Evolutionary conservation across 768 basidiomycete species (phyloP).

Genomic region (Rhizopogon sp.): DNA sequence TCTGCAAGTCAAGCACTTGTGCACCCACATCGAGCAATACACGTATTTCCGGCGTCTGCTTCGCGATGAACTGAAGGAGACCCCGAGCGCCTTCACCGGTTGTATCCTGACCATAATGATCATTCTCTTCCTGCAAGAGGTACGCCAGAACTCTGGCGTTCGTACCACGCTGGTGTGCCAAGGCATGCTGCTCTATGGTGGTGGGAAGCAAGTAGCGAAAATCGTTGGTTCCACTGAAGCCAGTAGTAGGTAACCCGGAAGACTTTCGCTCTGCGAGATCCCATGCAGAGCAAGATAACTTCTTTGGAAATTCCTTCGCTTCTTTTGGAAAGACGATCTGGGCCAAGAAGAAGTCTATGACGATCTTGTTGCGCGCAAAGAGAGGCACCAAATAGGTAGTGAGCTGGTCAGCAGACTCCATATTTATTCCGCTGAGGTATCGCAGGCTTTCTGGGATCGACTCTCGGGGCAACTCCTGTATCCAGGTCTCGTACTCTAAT

Average conservation of each 20-base stretch:
- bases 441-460: slow-evolving; percentile 26
- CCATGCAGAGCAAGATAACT: slow-evolving; percentile 48
- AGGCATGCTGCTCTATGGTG: slow-evolving; percentile 22
- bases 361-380: slow-evolving; percentile 32
- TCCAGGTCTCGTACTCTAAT: slow-evolving; percentile 38
- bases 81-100: slow-evolving; percentile 13
- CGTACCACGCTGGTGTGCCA: slow-evolving; percentile 32
- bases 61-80: slow-evolving; percentile 27
- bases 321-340: slow-evolving; percentile 45
- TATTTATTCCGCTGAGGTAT: slow-evolving; percentile 36
- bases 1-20: slow-evolving; percentile 46
- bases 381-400: slow-evolving; percentile 23
- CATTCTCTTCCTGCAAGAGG: slow-evolving; percentile 31
- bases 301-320: slow-evolving; percentile 42
- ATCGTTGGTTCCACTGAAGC: slow-evolving; percentile 57
- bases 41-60: slow-evolving; percentile 29
- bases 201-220: slow-evolving; percentile 23
- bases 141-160: slow-evolving; percentile 35
- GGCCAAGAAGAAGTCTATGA: slow-evolving; percentile 43
- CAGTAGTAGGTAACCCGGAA: slow-evolving; percentile 31
- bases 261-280: slow-evolving; percentile 40
- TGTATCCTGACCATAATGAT: slow-evolving; percentile 21
- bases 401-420: slow-evolving; percentile 32
- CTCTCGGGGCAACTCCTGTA: slow-evolving; percentile 4
- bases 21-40: slow-evolving; percentile 53